Evolutionary conservation across 345 rosid species (phyloP).

Genomic region (Camelina sativa): DNA sequence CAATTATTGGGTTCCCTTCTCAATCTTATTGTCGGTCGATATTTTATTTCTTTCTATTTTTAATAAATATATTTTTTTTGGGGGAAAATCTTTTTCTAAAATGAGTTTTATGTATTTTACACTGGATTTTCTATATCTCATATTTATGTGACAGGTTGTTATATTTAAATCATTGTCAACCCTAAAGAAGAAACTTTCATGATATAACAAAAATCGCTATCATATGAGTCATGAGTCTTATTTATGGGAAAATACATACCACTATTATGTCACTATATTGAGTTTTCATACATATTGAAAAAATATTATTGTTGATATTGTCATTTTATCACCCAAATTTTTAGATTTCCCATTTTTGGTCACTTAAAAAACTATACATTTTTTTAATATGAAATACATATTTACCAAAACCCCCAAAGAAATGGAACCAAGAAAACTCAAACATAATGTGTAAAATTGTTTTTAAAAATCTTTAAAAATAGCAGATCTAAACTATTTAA

Average conservation of each 20-base stretch:
- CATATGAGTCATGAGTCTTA: slow-evolving; percentile 8
- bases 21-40: slow-evolving; percentile 35
- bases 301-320: too few relatives aligned
- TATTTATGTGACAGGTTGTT: slow-evolving; percentile 13
- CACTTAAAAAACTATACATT: too few relatives aligned
- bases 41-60: neutral
- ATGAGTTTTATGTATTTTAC: neutral
- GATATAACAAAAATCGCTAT: neutral
- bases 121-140: neutral
- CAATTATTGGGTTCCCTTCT: slow-evolving; percentile 24
- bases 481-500: too few relatives aligned
- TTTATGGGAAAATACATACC: neutral
- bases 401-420: too few relatives aligned
- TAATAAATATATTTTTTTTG: too few relatives aligned
- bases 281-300: neutral
- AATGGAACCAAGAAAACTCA: too few relatives aligned
- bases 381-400: too few relatives aligned
- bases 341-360: too few relatives aligned
- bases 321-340: too few relatives aligned
- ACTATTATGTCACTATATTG: slow-evolving; percentile 11
- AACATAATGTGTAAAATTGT: too few relatives aligned
- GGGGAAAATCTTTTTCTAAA: too few relatives aligned
- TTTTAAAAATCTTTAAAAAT: too few relatives aligned
- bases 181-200: slow-evolving; percentile 15
- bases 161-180: slow-evolving; percentile 10